Base-by-base conservation (phyloP, 371 early-diverging fungal genomes). In the Homolaphlyctis polyrhiza region DNA sequence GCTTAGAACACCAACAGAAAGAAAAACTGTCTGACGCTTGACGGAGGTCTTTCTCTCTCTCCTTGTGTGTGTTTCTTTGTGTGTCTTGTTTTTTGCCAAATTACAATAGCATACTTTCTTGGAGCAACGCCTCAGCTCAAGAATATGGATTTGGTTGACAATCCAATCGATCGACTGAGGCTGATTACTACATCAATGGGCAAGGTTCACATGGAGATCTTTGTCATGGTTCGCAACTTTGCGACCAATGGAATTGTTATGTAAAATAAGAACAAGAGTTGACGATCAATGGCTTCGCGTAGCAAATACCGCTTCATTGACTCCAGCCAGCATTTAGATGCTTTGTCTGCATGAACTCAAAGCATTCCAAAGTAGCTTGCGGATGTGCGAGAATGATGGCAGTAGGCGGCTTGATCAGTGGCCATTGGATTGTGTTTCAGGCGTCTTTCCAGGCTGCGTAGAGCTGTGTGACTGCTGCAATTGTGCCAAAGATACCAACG, bases 401-500 rank as follows among this genome's bases (percentile, higher is more conserved):
- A 45, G n/a, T 45, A n/a, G 45, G 28, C n/a, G 50, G 50, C 50
- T 28, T 6, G 50, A 50, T 50, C 18, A 18, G 18, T 39, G 39
- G 8, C 11, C 39, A 39, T 39, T 39, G 39, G 11, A 39, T 39
- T 39, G 39, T 39, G 39, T 18, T 55, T 67, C 57, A 69, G 36
- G 88, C 80, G 23, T 86, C 83, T 66, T 88, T 82, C 95, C 95
- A 96, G 16, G 90, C 88, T 35, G 86, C 77, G 70, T 87, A 86
- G 57, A 90, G 79, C 73, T 93, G 94, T 47, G 87, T 86, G n/a
- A 92, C 61, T 0, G 95, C 90, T 6, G 97, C 95, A 69, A 95
- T 81, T 16, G 93, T 92, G 63, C 97, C 97, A 78, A 86, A 94
- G 47, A 92, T 77, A 50, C 95, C 96, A 27, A 95, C 94, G 13